Conservation (phyloP, 371 early-diverging fungal genomes). For the Fennellomyces sp. region DNA sequence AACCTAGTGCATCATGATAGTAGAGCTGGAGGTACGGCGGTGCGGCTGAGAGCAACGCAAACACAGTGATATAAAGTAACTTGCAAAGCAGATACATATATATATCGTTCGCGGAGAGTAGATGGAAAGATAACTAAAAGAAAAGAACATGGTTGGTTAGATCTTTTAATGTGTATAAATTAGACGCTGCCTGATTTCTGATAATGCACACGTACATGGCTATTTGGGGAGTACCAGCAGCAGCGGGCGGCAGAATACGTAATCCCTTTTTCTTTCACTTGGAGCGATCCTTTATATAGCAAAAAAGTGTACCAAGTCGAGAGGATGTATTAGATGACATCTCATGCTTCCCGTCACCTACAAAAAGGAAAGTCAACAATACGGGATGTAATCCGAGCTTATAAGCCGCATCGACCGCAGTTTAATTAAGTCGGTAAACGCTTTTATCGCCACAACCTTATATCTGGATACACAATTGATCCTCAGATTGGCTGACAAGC, state of each 20-base stretch:
- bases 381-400: no score
- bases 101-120: no score
- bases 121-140: background rate
- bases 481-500: no score
- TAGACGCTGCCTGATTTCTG: background rate
- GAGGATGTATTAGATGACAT: no score
- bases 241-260: background rate
- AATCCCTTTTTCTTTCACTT: background rate
- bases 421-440: no score
- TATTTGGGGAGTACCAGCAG: background rate
- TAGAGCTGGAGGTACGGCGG: constrained; percentile 45
- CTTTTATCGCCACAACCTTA: no score
- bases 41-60: constrained; percentile 38
- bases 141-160: background rate
- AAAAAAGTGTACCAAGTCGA: no score
- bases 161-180: background rate
- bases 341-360: no score
- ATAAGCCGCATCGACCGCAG: no score
- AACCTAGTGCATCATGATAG: constrained; percentile 38
- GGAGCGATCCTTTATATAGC: background rate
- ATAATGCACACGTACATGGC: background rate
- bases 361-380: no score
- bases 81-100: constrained; percentile 25
- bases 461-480: no score
- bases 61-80: constrained; percentile 42